Percentiles rank a stretch among this genome's conserved stretches.
These are phyloP conservation scores for Quercus suber DNA, from an alignment of 306 rosid genomes.

Conservation along the genomic window DNA sequence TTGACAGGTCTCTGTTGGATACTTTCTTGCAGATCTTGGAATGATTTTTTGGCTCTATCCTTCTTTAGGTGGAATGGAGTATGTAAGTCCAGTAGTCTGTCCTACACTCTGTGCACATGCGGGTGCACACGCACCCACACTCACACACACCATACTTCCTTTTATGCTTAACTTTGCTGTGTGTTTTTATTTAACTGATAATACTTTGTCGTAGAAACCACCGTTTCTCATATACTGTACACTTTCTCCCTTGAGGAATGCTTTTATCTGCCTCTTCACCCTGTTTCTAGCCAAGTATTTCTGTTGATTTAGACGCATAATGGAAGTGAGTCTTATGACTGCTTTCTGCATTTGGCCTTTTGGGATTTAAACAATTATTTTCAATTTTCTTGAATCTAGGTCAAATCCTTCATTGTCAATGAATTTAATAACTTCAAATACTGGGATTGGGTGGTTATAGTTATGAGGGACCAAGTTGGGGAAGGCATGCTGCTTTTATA, in stretches of 20 bases:
- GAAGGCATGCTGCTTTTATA: not conserved
- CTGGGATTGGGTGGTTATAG: not conserved
- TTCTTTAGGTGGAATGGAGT: constrained; percentile 91
- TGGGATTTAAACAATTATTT: not conserved
- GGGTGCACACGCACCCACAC: not conserved
- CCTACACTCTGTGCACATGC: not conserved
- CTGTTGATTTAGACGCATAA: not conserved
- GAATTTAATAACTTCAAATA: not conserved
- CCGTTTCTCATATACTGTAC: too few relatives aligned
- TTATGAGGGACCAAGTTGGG: not conserved
- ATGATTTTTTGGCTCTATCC: constrained; percentile 92
- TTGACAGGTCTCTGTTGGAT: constrained; percentile 86
- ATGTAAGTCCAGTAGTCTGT: constrained; percentile 69
- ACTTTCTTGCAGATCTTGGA: constrained; percentile 82
- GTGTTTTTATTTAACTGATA: not conserved
- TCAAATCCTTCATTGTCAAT: not conserved
- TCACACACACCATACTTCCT: not conserved
- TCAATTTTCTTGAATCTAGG: not conserved
- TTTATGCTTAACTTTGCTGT: not conserved
- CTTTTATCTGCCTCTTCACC: not conserved
- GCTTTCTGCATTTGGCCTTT: not conserved
- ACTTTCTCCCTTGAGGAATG: not conserved
- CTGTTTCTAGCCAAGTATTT: not conserved
- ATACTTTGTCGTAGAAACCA: not conserved
- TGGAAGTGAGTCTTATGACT: not conserved